Conservation (phyloP, 2,329 filamentous ascomycete species). For the Colletotrichum filicis region DNA sequence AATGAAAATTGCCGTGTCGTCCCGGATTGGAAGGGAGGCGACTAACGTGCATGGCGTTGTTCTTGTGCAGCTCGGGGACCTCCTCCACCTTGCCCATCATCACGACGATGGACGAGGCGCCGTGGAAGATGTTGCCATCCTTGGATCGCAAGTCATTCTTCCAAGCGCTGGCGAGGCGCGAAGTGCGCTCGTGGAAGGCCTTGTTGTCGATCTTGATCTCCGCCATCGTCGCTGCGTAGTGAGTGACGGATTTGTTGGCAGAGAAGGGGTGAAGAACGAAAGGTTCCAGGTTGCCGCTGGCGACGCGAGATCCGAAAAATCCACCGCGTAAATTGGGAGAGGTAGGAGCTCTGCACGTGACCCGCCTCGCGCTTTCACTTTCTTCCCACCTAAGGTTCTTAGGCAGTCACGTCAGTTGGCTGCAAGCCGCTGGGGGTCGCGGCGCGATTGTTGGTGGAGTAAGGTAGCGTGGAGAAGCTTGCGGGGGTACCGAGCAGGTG, state of each 20-base stretch:
- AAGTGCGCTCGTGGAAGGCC: constrained; percentile 92
- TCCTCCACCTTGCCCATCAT: constrained; percentile 97
- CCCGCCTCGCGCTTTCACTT: constrained; percentile 10
- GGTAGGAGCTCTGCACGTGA: constrained; percentile 48
- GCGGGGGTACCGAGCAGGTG: background rate
- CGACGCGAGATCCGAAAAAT: constrained; percentile 56
- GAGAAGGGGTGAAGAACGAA: constrained; percentile 23
- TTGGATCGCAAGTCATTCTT: constrained; percentile 93
- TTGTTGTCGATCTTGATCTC: constrained; percentile 97
- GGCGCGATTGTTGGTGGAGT: constrained; percentile 1
- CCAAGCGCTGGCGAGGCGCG: constrained; percentile 89
- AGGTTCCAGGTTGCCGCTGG: constrained; percentile 31
- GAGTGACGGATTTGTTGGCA: constrained; percentile 35
- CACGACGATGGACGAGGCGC: constrained; percentile 86
- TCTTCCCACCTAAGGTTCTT: background rate
- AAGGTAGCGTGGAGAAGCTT: background rate
- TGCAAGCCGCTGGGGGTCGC: background rate
- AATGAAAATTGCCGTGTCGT: constrained; percentile 5
- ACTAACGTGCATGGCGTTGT: constrained; percentile 93
- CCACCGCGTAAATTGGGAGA: constrained; percentile 53
- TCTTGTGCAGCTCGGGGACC: constrained; percentile 88
- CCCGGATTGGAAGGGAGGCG: constrained; percentile 32
- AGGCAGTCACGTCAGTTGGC: background rate
- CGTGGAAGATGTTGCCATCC: constrained; percentile 79
- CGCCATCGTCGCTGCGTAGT: constrained; percentile 63